phyloP scores from a whole-genome alignment of 208 protist genomes.

The Trypanosoma rangeli region DNA sequence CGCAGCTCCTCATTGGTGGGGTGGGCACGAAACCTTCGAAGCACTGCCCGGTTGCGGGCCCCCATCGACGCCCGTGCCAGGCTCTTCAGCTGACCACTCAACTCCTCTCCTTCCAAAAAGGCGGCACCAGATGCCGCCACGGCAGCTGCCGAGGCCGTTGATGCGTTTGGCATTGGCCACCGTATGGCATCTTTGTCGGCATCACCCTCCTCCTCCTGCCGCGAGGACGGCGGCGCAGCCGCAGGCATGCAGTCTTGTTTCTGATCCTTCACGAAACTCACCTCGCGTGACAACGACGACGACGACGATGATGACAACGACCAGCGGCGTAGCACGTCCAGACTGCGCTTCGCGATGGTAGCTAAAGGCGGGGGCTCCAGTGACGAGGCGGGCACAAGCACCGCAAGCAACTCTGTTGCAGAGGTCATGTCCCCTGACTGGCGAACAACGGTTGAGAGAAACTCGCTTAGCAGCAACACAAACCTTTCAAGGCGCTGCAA shows the following conservation, averaged over 20 bases:
- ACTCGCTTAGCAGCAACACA: constrained; percentile 36
- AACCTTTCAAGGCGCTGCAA: constrained; percentile 46
- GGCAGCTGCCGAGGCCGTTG: not conserved
- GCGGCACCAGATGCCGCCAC: not conserved
- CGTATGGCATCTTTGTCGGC: too few relatives aligned
- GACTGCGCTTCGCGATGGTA: constrained; percentile 41
- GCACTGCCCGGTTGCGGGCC: constrained; percentile 37
- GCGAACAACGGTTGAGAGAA: constrained; percentile 42
- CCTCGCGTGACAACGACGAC: too few relatives aligned
- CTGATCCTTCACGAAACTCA: too few relatives aligned
- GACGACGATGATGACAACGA: constrained; percentile 6
- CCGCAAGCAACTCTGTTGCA: constrained; percentile 43
- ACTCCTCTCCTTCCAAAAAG: not conserved
- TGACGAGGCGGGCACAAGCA: constrained; percentile 40
- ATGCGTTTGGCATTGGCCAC: too few relatives aligned
- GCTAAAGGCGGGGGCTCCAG: constrained; percentile 39
- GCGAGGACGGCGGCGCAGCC: not conserved
- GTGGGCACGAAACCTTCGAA: constrained; percentile 45
- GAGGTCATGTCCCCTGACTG: constrained; percentile 33
- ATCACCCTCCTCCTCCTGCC: not conserved
- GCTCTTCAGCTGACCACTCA: constrained; percentile 30
- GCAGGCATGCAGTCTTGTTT: too few relatives aligned
- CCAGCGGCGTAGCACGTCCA: constrained; percentile 49
- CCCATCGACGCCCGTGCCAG: constrained; percentile 54
- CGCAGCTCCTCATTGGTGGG: constrained; percentile 35